Base-by-base conservation (phyloP, 306 rosid species). In the Erythrophleum fordii region DNA sequence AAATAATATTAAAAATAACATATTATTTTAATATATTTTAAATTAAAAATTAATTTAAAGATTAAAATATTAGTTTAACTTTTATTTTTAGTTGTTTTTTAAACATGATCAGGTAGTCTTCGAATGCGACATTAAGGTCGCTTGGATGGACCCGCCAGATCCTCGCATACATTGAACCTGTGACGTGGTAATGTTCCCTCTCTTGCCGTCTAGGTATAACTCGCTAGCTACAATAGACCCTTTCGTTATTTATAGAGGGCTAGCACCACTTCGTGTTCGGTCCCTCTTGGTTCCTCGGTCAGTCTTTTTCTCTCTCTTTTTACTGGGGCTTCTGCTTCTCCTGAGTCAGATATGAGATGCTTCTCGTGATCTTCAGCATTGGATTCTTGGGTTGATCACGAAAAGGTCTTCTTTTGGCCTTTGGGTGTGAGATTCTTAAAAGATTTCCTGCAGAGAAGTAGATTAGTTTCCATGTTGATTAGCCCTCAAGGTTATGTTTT, bases 121-220 rank as follows among this genome's bases (percentile, higher is more conserved):
- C n/a, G n/a, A n/a, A n/a, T n/a, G n/a, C 11, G 17, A 22, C 34
- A 56, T 56, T 34, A 23, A 56, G 0, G 0, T 46, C 11, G 11
- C 7, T 16, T 10, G 2, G 0, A 56, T 16, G 84, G 83, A 13
- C 86, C 83, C 89, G 75, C 84, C 59, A 58, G 73, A 83, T 80
- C 87, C 59, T 56, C 75, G 8, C 13, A 78, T 85, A 71, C 92
- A 89, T 78, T 78, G 92, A 80, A 89, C 89, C 82, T 46, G 39
- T 66, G 49, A n/a, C 17, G 48, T 13, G 71, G 10, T 14, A 11
- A 46, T 51, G 35, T 14, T 41, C 56, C 29, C 56, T 23, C 17
- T 23, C n/a, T 58, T 6, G 55, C 18, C 34, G 37, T 18, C 46
- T 25, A 64, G 49, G 72, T 37, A 39, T 10, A 37, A 35, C 3